Evolutionary conservation across 129 eudicot genomes (phyloP), one percentile per base, ranked within the genome.

Genomic region (Arctium lappa): DNA sequence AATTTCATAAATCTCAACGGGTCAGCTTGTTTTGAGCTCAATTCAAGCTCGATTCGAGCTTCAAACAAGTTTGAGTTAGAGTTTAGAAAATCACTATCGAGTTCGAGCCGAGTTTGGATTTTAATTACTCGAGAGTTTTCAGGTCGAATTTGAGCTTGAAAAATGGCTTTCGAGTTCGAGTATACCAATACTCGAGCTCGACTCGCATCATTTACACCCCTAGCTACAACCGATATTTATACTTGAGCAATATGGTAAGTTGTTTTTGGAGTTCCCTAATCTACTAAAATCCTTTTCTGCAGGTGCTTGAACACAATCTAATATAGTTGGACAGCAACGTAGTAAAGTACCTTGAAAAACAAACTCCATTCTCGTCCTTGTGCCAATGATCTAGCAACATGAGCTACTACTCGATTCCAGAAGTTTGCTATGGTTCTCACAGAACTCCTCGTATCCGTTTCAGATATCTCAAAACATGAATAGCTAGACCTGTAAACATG

Each of bases 291-390:
- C 38, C 56, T 15, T 72, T 37, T 37, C 22, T 44, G 81, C 71
- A 82, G 16, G 70, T 75, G n/a, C 66, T 40, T 66, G 76, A 48
- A 31, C 15, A 16, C 13, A 46, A 33, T 68, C 65, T 78, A 69
- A 34, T 29, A 63, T 46, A 13, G 81, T 9, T 34, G 13, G 42
- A 83, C 13, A 76, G 18, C 12, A 66, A 31, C 27, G 15, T 29
- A 68, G 15, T 42, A n/a, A 82, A 46, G 30, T 88, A 95, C 98
- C 98, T 88, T 87, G 30, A 88, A 53, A 83, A 95, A 89, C 78
- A 87, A 84, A 83, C 53, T 81, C 96, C 97, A 95, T 73, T 92
- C 92, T 78, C 86, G 90, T 80, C 97, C 96, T 75, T 76, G 82
- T 42, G 90, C 91, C 90, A 95, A 72, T 73, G 91, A 76, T 80